Percentiles rank a stretch among this genome's conserved stretches.
Conservation (phyloP, 2,329 filamentous ascomycete genomes). For the Fusarium keratoplasticum region DNA sequence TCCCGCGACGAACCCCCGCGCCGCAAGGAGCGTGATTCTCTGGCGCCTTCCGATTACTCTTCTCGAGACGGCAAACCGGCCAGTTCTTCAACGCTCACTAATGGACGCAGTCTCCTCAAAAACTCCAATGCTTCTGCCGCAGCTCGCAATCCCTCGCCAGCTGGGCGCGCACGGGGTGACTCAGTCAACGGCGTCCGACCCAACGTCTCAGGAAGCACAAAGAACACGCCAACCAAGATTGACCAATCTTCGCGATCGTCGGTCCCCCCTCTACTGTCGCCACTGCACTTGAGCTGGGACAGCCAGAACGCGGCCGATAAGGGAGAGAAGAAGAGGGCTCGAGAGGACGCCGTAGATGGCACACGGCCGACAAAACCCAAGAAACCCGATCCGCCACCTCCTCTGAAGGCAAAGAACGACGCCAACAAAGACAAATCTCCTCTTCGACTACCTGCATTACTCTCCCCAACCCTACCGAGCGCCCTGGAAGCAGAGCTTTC, state of each 20-base stretch:
- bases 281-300: constrained; percentile 60
- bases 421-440: constrained; percentile 54
- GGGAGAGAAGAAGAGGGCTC: constrained; percentile 50
- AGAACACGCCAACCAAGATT: constrained; percentile 52
- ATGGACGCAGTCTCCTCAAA: constrained; percentile 52
- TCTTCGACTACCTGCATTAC: constrained; percentile 58
- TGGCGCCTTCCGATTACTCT: constrained; percentile 45
- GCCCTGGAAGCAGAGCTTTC: constrained; percentile 58
- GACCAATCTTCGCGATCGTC: constrained; percentile 53
- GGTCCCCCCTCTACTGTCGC: constrained; percentile 66
- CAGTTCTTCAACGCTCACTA: constrained; percentile 48
- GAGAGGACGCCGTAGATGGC: constrained; percentile 45
- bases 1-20: constrained; percentile 50
- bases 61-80: constrained; percentile 44
- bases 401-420: constrained; percentile 44
- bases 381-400: constrained; percentile 42
- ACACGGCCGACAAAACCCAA: constrained; percentile 47
- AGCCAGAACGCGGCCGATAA: constrained; percentile 50
- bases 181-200: constrained; percentile 58
- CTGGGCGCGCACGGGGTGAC: constrained; percentile 53
- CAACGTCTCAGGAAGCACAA: constrained; percentile 48
- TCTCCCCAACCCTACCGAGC: constrained; percentile 68
- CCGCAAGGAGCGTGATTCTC: constrained; percentile 47
- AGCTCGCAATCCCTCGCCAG: constrained; percentile 48
- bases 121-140: constrained; percentile 40